Evolutionary conservation across 768 basidiomycete genomes (phyloP), one percentile per base, ranked within the genome.

Genomic region (Rhizopogon sp.): DNA sequence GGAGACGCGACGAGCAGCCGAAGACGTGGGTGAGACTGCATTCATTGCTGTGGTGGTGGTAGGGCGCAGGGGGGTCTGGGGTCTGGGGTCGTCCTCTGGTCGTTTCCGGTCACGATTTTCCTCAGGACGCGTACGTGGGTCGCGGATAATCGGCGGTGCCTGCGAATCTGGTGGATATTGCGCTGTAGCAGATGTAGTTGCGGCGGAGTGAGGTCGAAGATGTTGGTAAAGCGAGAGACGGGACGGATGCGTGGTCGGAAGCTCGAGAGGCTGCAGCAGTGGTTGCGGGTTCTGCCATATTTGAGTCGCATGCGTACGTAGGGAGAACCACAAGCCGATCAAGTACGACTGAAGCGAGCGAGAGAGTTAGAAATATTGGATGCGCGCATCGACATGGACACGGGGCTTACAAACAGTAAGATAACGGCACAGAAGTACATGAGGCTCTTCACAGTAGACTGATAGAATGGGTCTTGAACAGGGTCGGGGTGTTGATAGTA

Each of bases 281-380:
- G 85, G 87, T 57, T 89, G 93, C 3, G 95, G 95, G 66, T 98
- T 98, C 67, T 98, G 94, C 97, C 97, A 99, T 62, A 99, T 99
- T 67, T 98, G 97, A 13, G 89, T 86, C 6, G 97, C 97, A 67
- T 99, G 97, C 1, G 97, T 99, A 45, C 93, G 87, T 16, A 99
- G 83, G 39, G 97, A 98, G 76, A 99, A 99, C 97, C 97, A 98
- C 1, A 98, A 78, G 37, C 97, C 97, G 56, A 98, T 83, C 44
- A 98, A 81, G 70, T 99, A 99, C 1, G 97, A 98, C 94, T 98
- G 43, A 20, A 9, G 14, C 35, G 17, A 43, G 10, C 43, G 39
- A 62, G 41, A 64, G 57, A 3, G 4, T 47, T 22, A 22, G 37
- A 31, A 50, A 9, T 17, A 17, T 25, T 41, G 51, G 28, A 37